Percentiles rank a stretch among this genome's conserved stretches.
Conservation (phyloP, 2,329 filamentous ascomycete genomes). For the Diaporthe caulivora region DNA sequence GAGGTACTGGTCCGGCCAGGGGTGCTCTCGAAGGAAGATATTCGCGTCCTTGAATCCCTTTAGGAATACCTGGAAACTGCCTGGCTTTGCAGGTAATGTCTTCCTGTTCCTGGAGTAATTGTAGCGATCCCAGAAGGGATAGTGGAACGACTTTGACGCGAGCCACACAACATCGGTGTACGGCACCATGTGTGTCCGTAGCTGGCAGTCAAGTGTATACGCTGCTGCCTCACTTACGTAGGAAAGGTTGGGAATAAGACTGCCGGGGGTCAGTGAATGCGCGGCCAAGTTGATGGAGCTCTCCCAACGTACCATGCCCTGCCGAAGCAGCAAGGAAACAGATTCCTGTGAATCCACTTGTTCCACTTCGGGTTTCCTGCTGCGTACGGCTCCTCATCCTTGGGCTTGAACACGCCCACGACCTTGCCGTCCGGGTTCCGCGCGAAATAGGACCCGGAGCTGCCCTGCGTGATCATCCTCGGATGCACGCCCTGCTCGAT, state of each 20-base stretch:
- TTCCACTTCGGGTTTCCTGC: slow-evolving; percentile 99
- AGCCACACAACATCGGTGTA: slow-evolving; percentile 96
- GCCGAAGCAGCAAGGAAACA: slow-evolving; percentile 98
- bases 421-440: slow-evolving; percentile 92
- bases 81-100: slow-evolving; percentile 87
- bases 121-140: slow-evolving; percentile 96
- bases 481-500: slow-evolving; percentile 94
- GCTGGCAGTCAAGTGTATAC: slow-evolving; percentile 91
- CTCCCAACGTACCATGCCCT: slow-evolving; percentile 76
- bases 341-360: slow-evolving; percentile 98
- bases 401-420: slow-evolving; percentile 98
- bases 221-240: slow-evolving; percentile 98
- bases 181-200: slow-evolving; percentile 92
- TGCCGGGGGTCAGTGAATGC: slow-evolving; percentile 44
- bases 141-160: slow-evolving; percentile 97
- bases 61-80: slow-evolving; percentile 97
- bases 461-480: slow-evolving; percentile 96
- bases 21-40: slow-evolving; percentile 92
- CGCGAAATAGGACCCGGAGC: slow-evolving; percentile 98
- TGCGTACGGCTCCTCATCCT: slow-evolving; percentile 98
- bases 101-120: slow-evolving; percentile 90
- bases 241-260: slow-evolving; percentile 94
- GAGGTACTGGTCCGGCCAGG: slow-evolving; percentile 93
- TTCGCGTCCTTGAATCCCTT: slow-evolving; percentile 98
- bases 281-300: background rate